Base-by-base conservation (phyloP, 2,329 filamentous ascomycete species). In the Colletotrichum chrysophilum region DNA sequence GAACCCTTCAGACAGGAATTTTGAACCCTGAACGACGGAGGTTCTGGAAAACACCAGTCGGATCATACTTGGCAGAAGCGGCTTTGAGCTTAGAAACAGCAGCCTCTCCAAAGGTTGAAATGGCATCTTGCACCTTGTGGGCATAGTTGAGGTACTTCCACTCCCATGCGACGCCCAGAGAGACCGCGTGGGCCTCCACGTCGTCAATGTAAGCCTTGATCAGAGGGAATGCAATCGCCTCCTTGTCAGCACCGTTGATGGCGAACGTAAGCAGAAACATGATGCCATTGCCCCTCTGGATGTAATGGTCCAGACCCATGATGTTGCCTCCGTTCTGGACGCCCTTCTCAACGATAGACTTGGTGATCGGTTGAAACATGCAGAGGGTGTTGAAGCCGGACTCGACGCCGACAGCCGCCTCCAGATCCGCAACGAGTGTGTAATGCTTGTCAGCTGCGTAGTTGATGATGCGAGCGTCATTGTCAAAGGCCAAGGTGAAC, bases 91-190 rank as follows among this genome's bases (percentile, higher is more conserved):
- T 82, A 1, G 79, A 77, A 24, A 87, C 71, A 28, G 85, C 86
- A 30, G 83, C 81, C 9, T 81, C 76, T 0, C 87, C 87, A 71
- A 86, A 86, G 3, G 82, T 80, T 3, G 79, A 58, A 10, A 88
- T 79, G 3, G 83, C 82, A 36, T 86, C 80, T 78, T 89, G 86
- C 21, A 79, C 80, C 3, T 78, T 75, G 58, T 85, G 81, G 3
- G 86, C 86, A 65, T 89, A 89, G 79, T 89, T 88, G 66, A 88
- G 80, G 67, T 87, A 89, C 61, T 79, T 80, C 81, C 81, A 83
- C 6, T 79, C 64, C 75, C 81, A 83, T 8, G 77, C 78, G 6
- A 81, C 71, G 0, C 77, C 79, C 21, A 81, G 70, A 60, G 80
- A 78, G 61, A 78, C 77, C 0, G 81, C 78, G 58, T 80, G 81